These are phyloP conservation scores for Mucor velutinosus DNA, from an alignment of 371 early-diverging fungal genomes.

Conservation along the genomic window DNA sequence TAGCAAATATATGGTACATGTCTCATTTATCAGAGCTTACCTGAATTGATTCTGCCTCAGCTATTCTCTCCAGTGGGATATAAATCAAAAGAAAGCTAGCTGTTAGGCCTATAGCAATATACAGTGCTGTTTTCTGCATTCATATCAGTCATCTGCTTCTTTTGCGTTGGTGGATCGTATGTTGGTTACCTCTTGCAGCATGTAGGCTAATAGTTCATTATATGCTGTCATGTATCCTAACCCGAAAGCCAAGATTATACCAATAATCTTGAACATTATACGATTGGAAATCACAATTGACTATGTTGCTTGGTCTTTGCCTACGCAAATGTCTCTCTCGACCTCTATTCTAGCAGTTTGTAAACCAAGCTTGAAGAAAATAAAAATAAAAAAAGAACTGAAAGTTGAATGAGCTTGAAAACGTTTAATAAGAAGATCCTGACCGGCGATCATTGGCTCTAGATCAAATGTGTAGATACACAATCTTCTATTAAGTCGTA, in stretches of 20 bases:
- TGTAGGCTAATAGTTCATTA: conserved; percentile 14
- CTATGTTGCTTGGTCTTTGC: neutral
- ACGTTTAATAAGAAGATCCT: too few species aligned
- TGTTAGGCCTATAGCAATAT: conserved; percentile 4
- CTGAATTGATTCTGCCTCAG: conserved; percentile 23
- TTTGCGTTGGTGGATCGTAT: neutral
- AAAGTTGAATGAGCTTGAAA: too few species aligned
- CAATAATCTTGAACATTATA: conserved; percentile 10
- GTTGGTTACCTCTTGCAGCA: conserved; percentile 23
- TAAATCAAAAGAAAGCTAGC: conserved; percentile 23
- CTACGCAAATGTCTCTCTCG: neutral
- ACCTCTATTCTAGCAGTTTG: neutral
- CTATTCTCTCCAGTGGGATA: conserved; percentile 29
- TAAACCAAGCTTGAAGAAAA: too few species aligned
- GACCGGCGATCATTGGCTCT: too few species aligned
- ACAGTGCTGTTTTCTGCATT: conserved; percentile 17
- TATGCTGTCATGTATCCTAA: conserved; percentile 35
- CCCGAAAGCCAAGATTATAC: conserved; percentile 23
- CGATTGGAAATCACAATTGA: neutral
- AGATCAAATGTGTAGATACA: too few species aligned
- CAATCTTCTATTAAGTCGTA: too few species aligned
- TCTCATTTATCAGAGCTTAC: conserved; percentile 7
- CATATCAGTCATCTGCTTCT: neutral
- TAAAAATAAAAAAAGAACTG: too few species aligned
- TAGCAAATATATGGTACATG: neutral